Evolutionary conservation across 805 yeast genomes (phyloP), one percentile per base, ranked within the genome.

Genomic region (Clavispora asparagi): DNA sequence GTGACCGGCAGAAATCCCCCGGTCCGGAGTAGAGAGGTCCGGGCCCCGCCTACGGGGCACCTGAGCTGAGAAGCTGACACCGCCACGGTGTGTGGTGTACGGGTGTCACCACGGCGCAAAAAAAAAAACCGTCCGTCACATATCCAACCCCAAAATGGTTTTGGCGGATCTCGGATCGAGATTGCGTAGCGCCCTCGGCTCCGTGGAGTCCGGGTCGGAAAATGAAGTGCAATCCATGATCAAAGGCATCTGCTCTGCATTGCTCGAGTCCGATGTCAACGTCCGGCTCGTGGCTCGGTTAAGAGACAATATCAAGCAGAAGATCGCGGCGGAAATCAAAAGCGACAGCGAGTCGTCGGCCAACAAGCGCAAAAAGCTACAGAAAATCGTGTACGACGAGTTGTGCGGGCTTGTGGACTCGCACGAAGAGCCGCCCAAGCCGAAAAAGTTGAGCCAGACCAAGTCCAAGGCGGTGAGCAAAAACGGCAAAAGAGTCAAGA

Each of bases 361-460:
- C 37, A 72, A 79, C 33, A 89, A 88, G 63, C 85, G 88, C 56
- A 88, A 87, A 66, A 83, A 86, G 61, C 63, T 90, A 14, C 98
- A 94, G 62, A 92, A 92, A 65, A 86, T 95, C 14, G 95, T 94
- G 38, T 94, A 86, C 67, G 99, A 94, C 61, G 97, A 94, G 68
- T 76, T 94, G 38, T 87, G 91, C 58, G 81, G 79, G 7, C 74
- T 94, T 35, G 96, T 94, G 23, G 97, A 91, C 59, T 85, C 87
- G 9, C 71, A 75, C 51, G 70, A 68, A 52, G 75, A 70, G 48
- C 76, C 75, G 2, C 92, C 82, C 62, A 86, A 86, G 67, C 98
- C 97, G 36, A 86, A 85, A 71, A 91, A 91, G 73, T 83, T 89
- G 57, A 78, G 48, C 51, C 52, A 58, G 43, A 41, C 52, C 6